Evolutionary conservation across 257 asterid genomes (phyloP), one percentile per base, ranked within the genome.

Genomic region (Rhazya stricta): DNA sequence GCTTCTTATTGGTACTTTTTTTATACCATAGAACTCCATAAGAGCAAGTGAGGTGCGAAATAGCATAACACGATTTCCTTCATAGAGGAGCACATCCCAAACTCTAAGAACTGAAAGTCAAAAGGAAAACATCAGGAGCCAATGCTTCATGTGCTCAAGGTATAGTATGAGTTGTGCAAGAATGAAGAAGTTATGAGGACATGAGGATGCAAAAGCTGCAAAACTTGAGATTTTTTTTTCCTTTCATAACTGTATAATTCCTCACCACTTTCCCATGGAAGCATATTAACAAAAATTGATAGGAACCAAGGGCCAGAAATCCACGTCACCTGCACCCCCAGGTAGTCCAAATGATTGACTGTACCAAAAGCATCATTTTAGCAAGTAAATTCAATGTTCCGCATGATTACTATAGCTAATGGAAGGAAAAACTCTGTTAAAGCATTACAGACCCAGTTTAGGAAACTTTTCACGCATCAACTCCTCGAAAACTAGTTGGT

Each of bases 261-360:
- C 90, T 34, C 80, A 93, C 98, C 98, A 78, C 98, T 91, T 91
- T 93, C 98, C 98, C 98, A 93, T 60, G 98, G 98, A 79, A 93
- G 93, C 81, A 88, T 86, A 83, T 93, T 93, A 43, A 89, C 89
- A 58, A 88, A 93, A 76, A 93, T 93, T 37, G 98, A 88, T 41
- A 93, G 94, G 87, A 93, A 93, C 98, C 98, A 93, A 63, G 97
- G 90, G 51, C 91, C 90, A 53, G 94, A 88, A 78, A 91, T 76
- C 97, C 97, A 91, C 78, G 98, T 85, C 83, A 91, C 97, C 82
- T 93, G 92, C 74, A 93, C 94, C 80, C 96, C 98, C 84, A 93
- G 85, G 89, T 83, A 91, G 81, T 93, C 97, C 15, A 93, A 93
- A 88, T 93, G 98, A 78, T 81, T 87, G 84, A 86, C 98, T 93